phyloP scores from a whole-genome alignment of 2,329 filamentous ascomycete species.

The Triangularia verruculosa region DNA sequence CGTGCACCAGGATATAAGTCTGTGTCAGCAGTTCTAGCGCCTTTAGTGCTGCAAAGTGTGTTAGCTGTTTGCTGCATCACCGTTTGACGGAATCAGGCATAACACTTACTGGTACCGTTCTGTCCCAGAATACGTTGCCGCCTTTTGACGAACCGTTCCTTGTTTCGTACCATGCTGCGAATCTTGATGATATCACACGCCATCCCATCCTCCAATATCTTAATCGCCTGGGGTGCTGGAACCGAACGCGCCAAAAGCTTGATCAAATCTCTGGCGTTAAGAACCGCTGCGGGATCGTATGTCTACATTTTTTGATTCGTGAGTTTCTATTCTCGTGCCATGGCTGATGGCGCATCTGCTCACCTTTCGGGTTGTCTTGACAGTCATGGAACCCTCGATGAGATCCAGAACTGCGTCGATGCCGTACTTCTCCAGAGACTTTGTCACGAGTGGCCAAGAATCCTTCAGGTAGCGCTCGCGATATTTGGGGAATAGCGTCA shows the following conservation, averaged over 20 bases:
- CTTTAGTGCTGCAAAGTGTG: slow-evolving; percentile 55
- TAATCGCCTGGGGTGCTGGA: slow-evolving; percentile 87
- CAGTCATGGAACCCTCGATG: slow-evolving; percentile 93
- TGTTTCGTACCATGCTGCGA: slow-evolving; percentile 82
- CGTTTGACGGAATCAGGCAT: not conserved
- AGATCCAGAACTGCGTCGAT: slow-evolving; percentile 91
- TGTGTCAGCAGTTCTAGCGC: slow-evolving; percentile 87
- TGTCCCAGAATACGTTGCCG: slow-evolving; percentile 90
- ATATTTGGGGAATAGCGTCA: slow-evolving; percentile 89
- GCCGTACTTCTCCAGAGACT: slow-evolving; percentile 78
- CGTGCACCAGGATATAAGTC: slow-evolving; percentile 93
- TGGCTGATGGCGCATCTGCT: slow-evolving; percentile 48
- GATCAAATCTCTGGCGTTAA: slow-evolving; percentile 92
- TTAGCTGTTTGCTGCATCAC: slow-evolving; percentile 8
- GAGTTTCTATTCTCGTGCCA: not conserved
- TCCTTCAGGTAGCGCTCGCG: slow-evolving; percentile 91
- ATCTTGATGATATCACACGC: slow-evolving; percentile 98
- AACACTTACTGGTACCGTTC: slow-evolving; percentile 67
- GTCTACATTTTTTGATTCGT: slow-evolving; percentile 45
- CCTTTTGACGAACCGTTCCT: slow-evolving; percentile 92
- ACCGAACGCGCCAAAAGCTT: slow-evolving; percentile 89
- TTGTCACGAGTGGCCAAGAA: slow-evolving; percentile 88
- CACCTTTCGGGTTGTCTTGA: slow-evolving; percentile 88
- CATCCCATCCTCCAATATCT: slow-evolving; percentile 87
- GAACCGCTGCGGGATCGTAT: slow-evolving; percentile 85